Evolutionary conservation across 1,139 yeast genomes (phyloP).

Genomic region (Suhomyces kunorum): DNA sequence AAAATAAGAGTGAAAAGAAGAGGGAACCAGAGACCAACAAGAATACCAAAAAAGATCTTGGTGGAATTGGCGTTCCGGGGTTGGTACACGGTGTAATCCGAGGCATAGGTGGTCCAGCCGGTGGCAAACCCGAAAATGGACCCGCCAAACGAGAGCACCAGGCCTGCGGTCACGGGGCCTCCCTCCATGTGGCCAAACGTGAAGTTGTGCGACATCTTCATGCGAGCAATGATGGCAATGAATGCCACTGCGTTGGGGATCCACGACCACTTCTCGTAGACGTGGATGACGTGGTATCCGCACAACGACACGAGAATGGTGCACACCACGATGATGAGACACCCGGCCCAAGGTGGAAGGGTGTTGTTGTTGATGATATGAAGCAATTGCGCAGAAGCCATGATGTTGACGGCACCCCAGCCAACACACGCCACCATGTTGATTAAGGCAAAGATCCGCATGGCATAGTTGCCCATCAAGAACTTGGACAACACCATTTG

Average conservation of each 20-base stretch:
- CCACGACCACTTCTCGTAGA: conserved; percentile 87
- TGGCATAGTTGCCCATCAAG: conserved; percentile 72
- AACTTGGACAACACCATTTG: conserved; percentile 83
- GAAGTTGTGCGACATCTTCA: conserved; percentile 67
- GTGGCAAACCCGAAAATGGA: conserved; percentile 87
- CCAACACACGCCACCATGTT: conserved; percentile 89
- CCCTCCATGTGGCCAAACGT: conserved; percentile 45
- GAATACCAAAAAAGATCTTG: conserved; percentile 64
- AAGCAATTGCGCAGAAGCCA: conserved; percentile 84
- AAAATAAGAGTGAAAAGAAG: conserved; percentile 71
- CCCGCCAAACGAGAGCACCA: conserved; percentile 82
- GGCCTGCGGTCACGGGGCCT: conserved; percentile 69
- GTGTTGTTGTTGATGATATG: conserved; percentile 70
- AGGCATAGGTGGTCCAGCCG: conserved; percentile 93
- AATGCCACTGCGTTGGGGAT: conserved; percentile 75
- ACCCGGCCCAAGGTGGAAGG: conserved; percentile 91
- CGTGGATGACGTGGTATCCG: conserved; percentile 81
- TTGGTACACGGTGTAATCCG: conserved; percentile 91
- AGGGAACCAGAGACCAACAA: conserved; percentile 66
- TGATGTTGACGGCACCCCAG: conserved; percentile 93
- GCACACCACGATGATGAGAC: conserved; percentile 66
- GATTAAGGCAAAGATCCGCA: conserved; percentile 74
- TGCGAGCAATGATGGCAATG: conserved; percentile 74
- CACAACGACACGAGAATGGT: conserved; percentile 80
- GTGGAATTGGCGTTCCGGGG: conserved; percentile 55